phyloP scores from a whole-genome alignment of 257 asterid genomes.

The Petrea volubilis region DNA sequence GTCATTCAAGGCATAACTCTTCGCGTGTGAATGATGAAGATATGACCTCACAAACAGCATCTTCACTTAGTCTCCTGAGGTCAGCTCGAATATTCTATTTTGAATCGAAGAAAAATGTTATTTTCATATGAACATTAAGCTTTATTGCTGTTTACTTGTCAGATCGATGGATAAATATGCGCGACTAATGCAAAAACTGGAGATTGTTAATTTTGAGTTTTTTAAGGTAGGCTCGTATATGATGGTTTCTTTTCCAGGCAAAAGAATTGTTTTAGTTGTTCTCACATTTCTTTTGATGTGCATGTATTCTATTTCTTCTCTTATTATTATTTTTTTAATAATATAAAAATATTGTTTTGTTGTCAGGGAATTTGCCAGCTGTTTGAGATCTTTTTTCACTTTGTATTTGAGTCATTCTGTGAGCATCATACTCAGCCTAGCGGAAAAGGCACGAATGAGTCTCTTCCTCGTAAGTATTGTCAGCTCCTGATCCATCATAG shows the following conservation, averaged over 20 bases:
- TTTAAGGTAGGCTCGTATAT: constrained; percentile 62
- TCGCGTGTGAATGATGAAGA: constrained; percentile 61
- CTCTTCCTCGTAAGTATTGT: constrained; percentile 69
- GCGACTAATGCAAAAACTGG: constrained; percentile 94
- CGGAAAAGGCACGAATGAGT: constrained; percentile 60
- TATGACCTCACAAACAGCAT: constrained; percentile 79
- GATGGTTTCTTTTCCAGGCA: constrained; percentile 19
- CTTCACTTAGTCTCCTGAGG: constrained; percentile 92
- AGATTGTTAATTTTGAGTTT: constrained; percentile 85
- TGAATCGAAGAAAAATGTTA: constrained; percentile 1
- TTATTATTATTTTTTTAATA: neutral
- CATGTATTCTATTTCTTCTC: neutral
- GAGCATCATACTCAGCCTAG: constrained; percentile 53
- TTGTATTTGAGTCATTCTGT: constrained; percentile 74
- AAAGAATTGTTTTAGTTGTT: constrained; percentile 16
- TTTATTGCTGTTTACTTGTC: constrained; percentile 31
- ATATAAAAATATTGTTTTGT: constrained; percentile 22
- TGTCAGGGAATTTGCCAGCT: constrained; percentile 90
- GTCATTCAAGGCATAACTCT: constrained; percentile 56
- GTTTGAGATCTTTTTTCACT: constrained; percentile 91
- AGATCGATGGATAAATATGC: constrained; percentile 99
- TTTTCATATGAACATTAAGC: constrained; percentile 30
- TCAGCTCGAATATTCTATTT: constrained; percentile 34
- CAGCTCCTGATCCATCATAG: constrained; percentile 9
- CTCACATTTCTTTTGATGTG: constrained; percentile 12